Evolutionary conservation across 495 filamentous ascomycete genomes (phyloP).

Genomic region (Lepraria neglecta): DNA sequence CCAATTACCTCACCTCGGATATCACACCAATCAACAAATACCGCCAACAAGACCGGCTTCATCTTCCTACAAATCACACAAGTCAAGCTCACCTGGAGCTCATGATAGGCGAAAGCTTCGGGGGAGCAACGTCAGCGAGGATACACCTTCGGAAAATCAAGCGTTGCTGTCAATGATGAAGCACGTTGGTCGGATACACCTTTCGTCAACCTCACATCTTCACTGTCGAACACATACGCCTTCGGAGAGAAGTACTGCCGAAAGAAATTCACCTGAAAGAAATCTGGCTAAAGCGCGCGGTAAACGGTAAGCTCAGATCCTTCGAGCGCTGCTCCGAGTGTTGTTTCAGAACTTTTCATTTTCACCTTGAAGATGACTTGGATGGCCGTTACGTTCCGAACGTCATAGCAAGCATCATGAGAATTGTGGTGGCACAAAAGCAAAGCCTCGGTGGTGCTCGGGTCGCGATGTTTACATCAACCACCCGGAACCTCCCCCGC

Average conservation of each 20-base stretch:
- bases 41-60: background rate
- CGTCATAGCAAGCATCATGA: background rate
- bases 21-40: constrained; percentile 12
- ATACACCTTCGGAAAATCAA: background rate
- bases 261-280: background rate
- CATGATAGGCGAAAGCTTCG: constrained; percentile 16
- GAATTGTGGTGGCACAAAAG: background rate
- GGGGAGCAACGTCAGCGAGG: background rate
- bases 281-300: constrained; percentile 19
- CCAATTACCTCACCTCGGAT: constrained; percentile 16
- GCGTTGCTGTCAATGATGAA: constrained; percentile 14
- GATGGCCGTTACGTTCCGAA: background rate
- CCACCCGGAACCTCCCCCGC: background rate
- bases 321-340: background rate
- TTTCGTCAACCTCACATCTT: constrained; percentile 11
- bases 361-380: background rate
- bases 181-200: constrained; percentile 13
- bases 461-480: background rate
- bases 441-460: constrained; percentile 7
- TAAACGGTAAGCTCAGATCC: constrained; percentile 24
- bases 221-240: constrained; percentile 6
- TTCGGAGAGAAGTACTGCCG: background rate
- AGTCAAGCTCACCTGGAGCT: background rate
- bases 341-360: constrained; percentile 3
- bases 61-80: constrained; percentile 11